Base-by-base conservation (phyloP, 2,329 filamentous ascomycete species). In the Penicillium sp. region DNA sequence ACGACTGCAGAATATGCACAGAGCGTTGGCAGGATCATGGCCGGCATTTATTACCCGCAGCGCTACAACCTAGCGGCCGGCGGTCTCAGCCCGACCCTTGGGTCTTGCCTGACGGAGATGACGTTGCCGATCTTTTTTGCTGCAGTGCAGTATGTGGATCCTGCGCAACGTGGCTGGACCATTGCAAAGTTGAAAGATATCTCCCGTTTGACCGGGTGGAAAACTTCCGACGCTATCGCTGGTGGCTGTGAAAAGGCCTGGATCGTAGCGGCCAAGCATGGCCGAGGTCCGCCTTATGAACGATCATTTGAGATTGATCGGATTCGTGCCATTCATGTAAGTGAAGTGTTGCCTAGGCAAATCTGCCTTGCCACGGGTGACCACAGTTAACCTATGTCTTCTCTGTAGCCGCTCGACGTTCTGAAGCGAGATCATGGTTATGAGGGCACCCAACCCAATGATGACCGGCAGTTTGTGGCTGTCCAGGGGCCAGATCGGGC, bases 111-210 rank as follows among this genome's bases (percentile, higher is more conserved):
- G 15, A 88, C 88, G 43, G 91, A 97, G 65, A 80, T 81, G 53
- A 82, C 81, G 3, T 85, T 96, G 56, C 81, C 84, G 4, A 71
- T 95, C 2, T 96, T 97, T 68, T 88, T 96, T 46, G 85, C 89
- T 1, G 91, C 80, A 3, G 80, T 97, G 8, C 73, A 95, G 74
- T 94, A 82, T 60, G 80, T 80, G 54, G 79, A 87, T 43, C 63
- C 80, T 4, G 70, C 67, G 1, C 89, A 97, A 57, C 81, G 93
- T 1, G 76, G 78, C 41, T 94, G 88, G 86, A 78, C 84, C 0
- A 76, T 96, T 48, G 75, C 77, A 21, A 80, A 85, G 18, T 75
- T 96, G 39, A 77, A 81, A 52, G 83, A 88, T 53, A 83, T 94
- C 26, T 80, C 85, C 2, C 79, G 83, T 1, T 73, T 93, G 6